Evolutionary conservation across 441 rosid species (phyloP), one percentile per base, ranked within the genome.

Genomic region (Isatis lusitanica): DNA sequence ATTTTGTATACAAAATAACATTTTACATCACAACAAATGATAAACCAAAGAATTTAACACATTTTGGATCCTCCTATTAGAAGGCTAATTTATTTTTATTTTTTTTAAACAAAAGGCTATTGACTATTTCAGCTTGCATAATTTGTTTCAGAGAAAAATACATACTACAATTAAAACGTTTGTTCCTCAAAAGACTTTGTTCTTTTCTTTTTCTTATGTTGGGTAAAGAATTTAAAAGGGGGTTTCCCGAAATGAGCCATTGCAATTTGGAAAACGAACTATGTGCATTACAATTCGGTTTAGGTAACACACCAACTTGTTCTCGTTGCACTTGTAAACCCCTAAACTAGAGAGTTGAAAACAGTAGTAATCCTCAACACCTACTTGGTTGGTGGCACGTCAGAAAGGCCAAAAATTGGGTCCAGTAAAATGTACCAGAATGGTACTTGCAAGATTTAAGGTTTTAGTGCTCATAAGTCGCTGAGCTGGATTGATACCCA

Each of bases 321-420:
- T 68, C 30, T 42, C 58, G 26, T 52, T 61, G 63, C 64, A 68
- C 38, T 56, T 55, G 44, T 11, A 30, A 55, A 75, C 66, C 71
- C 75, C 62, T 76, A 76, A 70, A 7, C 39, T 26, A 28, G 46
- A 63, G 71, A 75, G 65, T 70, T 63, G 79, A 7, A 64, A 57
- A 70, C 81, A 84, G 88, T 81, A 58, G 63, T 12, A 84, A 85
- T 38, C 85, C 82, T 79, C 79, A 73, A 76, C 60, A 68, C 62
- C 85, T 81, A 83, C 80, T 84, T 84, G 86, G 87, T 92, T 93
- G 85, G 83, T 73, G 91, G 83, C 94, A 86, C 89, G 78, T 85
- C 83, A 85, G 81, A 82, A 83, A 88, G 90, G 44, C 8, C 30
- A 17, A 66, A 18, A 0, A 73, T 67, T 82, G 85, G 85, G 13